Base-by-base conservation (phyloP, 352 stramenopile genomes). In the Globisporangium rhizosaccharum region DNA sequence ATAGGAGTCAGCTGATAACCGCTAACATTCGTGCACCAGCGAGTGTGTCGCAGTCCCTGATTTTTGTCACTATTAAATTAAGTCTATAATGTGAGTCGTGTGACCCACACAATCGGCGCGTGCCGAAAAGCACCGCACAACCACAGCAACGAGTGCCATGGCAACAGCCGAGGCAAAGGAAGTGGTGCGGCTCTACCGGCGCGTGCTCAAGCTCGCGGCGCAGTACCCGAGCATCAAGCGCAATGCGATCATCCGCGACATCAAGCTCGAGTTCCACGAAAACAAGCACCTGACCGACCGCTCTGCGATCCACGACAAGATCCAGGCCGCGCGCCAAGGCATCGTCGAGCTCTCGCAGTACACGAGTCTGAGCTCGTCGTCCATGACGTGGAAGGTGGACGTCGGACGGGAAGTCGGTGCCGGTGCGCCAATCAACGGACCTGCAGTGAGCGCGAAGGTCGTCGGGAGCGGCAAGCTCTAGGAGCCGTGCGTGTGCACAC, bases 221-320 rank as follows among this genome's bases (percentile, higher is more conserved):
- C 72, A 76, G 51, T 94, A 92, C 67, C 85, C 85, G 62, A 94
- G 85, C 75, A 57, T 94, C 61, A 94, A 94, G 76, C 80, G 82
- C 51, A 72, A 88, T 45, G 78, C 82, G 15, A 87, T 95, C 58
- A 71, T 93, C 51, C 66, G 70, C 37, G 87, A 96, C 66, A 92
- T 94, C 67, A 90, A 92, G 69, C 68, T 75, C 45, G 79, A 94
- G 67, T 92, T 93, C 72, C 84, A 91, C 62, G 76, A 83, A 33
- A 86, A 80, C 68, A 87, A 91, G 69, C 33, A 61, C 44, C 62
- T 91, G 39, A 82, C 78, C 37, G 80, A 90, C 59, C 59, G 72
- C 33, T 67, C 67, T 46, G 66, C 72, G 53, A 87, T 95, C 50
- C 64, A 75, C 52, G 61, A 88, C 55, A 90, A 92, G 59, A 48